Evolutionary conservation across 805 yeast species (phyloP), one percentile per base, ranked within the genome.

Genomic region (Ogataea nakhonphanomensis): DNA sequence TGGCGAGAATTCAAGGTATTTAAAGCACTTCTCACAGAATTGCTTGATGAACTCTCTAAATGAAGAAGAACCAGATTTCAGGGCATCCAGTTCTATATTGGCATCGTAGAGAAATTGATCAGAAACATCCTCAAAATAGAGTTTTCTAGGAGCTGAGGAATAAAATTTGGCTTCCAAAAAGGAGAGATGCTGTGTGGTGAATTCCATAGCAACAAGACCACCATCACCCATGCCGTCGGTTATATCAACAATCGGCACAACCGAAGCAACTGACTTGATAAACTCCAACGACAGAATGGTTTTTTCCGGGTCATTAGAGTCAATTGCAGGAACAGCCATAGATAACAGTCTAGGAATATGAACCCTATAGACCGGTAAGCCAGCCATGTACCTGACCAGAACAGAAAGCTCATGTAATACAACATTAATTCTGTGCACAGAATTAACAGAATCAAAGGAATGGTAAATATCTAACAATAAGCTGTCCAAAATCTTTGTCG

Each of bases 241-340:
- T 8, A 85, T 54, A 51, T 84, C 87, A 22, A 68, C 66, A 45
- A 89, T 70, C 1, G 96, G 96, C 2, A 84, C 75, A 41, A 80
- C 82, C 6, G 83, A 69, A 0, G 88, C 81, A 17, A 82, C 74
- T 0, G 86, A 70, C 8, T 86, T 82, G 40, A 93, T 73, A 13
- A 84, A 72, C 43, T 80, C 75, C 29, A 90, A 63, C 0, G 95
- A 74, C 37, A 78, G 73, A 11, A 79, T 69, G 0, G 96, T 81
- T 55, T 90, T 77, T 10, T 69, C 71, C 35, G 88, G 70, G 60
- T 93, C 99, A 57, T 90, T 93, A 0, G 90, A 76, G 57, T 93
- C 98, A 22, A 93, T 79, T 23, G 93, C 96, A 0, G 89, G 85
- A 7, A 89, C 59, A 2, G 81, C 66, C 59, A 87, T 70, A 21